Evolutionary conservation across 768 basidiomycete species (phyloP), one percentile per base, ranked within the genome.

Genomic region (Bullera alba): DNA sequence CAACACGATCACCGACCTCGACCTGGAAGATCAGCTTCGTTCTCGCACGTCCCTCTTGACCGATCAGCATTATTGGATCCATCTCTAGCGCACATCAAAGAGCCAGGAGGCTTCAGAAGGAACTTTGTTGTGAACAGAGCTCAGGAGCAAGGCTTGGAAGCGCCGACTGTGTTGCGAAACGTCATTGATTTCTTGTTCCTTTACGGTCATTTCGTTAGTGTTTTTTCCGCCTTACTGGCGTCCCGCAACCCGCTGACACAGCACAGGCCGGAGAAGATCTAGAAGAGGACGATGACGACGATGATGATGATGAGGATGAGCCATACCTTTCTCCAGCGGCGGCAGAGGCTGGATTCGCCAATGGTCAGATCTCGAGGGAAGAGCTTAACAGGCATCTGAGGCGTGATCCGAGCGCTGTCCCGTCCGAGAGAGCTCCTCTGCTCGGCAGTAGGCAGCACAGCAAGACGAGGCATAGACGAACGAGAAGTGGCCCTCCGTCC

Each of bases 161-260:
- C 84, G 53, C 74, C 75, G 1, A 61, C 65, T 42, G 76, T 89
- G 53, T 70, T 80, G 26, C 84, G 84, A 63, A 92, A 87, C 65
- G 92, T 93, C 55, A 86, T 96, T 53, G 91, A 96, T 63, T 99
- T 99, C 72, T 75, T 99, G 38, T 86, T 85, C 63, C 77, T 97
- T 22, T 99, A 88, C 65, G 95, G 95, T 3, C 93, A 97, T 71
- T 96, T 95, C 67, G 93, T 92, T 66, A 75, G 91, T 77, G 26
- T 32, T 56, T 50, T 54, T 15, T 6, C 14, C n/a, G n/a, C n/a
- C n/a, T n/a, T n/a, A n/a, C n/a, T n/a, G n/a, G n/a, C n/a, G n/a
- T n/a, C n/a, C n/a, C n/a, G n/a, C 12, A 39, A 39, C 14, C 38
- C 32, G 32, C 27, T 43, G 42, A 43, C 42, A 14, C 10, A 23